Evolutionary conservation across 2,329 filamentous ascomycete genomes (phyloP).

Genomic region (Xylaria digitata): DNA sequence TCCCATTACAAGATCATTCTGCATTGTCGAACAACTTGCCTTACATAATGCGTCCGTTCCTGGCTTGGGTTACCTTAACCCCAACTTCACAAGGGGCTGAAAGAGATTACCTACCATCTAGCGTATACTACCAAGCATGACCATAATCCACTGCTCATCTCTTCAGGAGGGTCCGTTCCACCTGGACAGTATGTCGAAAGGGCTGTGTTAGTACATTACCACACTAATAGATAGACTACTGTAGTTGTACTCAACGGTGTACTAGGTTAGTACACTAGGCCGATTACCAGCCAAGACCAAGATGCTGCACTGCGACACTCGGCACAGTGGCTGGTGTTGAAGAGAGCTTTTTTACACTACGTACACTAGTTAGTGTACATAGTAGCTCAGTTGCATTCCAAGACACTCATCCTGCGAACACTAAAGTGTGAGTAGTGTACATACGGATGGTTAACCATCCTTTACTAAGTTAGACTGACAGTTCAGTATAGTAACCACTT

Average conservation of each 20-base stretch:
- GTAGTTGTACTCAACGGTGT: neutral
- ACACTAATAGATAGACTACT: neutral
- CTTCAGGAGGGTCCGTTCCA: conserved; percentile 25
- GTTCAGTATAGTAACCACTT: neutral
- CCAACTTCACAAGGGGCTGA: conserved; percentile 1
- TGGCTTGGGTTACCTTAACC: neutral
- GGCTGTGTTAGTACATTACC: conserved; percentile 9
- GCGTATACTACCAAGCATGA: conserved; percentile 9
- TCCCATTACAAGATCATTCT: too few species aligned
- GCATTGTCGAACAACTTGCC: neutral
- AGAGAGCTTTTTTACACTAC: too few species aligned
- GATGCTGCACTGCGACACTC: neutral
- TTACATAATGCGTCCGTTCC: neutral
- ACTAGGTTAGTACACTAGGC: conserved; percentile 1
- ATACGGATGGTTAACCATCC: neutral
- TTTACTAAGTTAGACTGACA: neutral
- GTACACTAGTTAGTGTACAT: too few species aligned
- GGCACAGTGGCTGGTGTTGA: too few species aligned
- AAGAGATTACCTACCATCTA: conserved; percentile 21
- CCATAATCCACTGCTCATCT: conserved; percentile 27
- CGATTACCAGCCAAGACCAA: conserved; percentile 11
- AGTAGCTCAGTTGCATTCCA: neutral
- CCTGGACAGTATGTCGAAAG: conserved; percentile 8
- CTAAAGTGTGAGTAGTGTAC: neutral
- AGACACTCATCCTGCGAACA: neutral